Conservation (phyloP, 371 early-diverging fungal species). For the Catenaria anguillulae region DNA sequence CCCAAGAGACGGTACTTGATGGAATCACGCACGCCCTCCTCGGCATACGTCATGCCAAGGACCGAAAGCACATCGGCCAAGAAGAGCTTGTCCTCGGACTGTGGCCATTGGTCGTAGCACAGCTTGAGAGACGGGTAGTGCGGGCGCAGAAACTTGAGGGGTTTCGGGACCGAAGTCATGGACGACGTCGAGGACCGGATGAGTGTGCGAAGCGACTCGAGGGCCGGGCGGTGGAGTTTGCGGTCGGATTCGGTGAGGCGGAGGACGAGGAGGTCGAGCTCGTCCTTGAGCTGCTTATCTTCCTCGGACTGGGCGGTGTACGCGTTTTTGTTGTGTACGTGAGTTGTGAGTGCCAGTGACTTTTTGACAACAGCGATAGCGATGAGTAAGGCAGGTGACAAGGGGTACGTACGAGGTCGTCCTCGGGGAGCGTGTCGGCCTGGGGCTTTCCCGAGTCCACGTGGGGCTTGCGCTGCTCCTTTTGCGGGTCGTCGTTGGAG, state of each 20-base stretch:
- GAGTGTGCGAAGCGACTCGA: slow-evolving; percentile 69
- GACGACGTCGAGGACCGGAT: slow-evolving; percentile 89
- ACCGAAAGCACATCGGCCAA: slow-evolving; percentile 92
- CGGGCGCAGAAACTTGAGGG: slow-evolving; percentile 82
- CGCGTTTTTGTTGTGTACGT: too few species aligned
- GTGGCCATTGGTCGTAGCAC: slow-evolving; percentile 57
- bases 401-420: too few species aligned
- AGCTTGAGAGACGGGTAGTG: slow-evolving; percentile 59
- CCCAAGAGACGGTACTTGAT: slow-evolving; percentile 74
- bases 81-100: slow-evolving; percentile 59
- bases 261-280: slow-evolving; percentile 85
- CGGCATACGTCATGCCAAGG: slow-evolving; percentile 85
- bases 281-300: slow-evolving; percentile 78
- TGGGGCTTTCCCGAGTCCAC: slow-evolving; percentile 7
- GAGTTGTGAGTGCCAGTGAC: too few species aligned
- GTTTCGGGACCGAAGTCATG: slow-evolving; percentile 97
- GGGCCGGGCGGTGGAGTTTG: slow-evolving; percentile 61
- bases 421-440: not conserved
- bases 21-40: slow-evolving; percentile 56
- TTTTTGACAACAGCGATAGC: too few species aligned
- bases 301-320: slow-evolving; percentile 93
- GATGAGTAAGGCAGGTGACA: too few species aligned
- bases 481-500: slow-evolving; percentile 1
- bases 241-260: slow-evolving; percentile 62
- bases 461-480: not conserved